These are phyloP conservation scores for Penicillium sp. DNA, from an alignment of 2,329 filamentous ascomycete species.

Conservation along the genomic window DNA sequence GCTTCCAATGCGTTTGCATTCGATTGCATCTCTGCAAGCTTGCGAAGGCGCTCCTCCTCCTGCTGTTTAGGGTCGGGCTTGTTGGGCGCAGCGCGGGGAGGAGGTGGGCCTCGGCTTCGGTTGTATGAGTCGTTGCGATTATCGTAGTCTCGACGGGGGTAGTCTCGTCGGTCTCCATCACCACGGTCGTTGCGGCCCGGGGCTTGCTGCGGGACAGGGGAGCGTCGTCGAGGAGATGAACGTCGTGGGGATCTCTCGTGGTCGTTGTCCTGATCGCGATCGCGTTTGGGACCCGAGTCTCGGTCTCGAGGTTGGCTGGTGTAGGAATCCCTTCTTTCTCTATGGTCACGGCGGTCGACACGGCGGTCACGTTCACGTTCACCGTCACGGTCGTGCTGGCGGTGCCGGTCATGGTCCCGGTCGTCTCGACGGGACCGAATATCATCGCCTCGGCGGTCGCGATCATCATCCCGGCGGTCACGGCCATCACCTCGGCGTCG, in stretches of 20 bases:
- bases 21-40: slow-evolving; percentile 73
- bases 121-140: slow-evolving; percentile 24
- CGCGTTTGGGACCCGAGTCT: slow-evolving; percentile 31
- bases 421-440: slow-evolving; percentile 23
- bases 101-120: slow-evolving; percentile 23
- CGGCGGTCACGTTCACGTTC: slow-evolving; percentile 16
- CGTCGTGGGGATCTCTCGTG: slow-evolving; percentile 29
- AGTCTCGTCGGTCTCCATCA: slow-evolving; percentile 25
- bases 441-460: slow-evolving; percentile 6
- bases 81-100: slow-evolving; percentile 16
- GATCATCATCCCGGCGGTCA: slow-evolving; percentile 17
- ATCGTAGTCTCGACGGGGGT: slow-evolving; percentile 28
- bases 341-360: slow-evolving; percentile 23
- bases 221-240: slow-evolving; percentile 23
- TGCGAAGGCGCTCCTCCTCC: slow-evolving; percentile 46
- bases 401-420: slow-evolving; percentile 16
- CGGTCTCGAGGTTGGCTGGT: slow-evolving; percentile 23
- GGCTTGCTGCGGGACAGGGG: slow-evolving; percentile 30
- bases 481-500: slow-evolving; percentile 23
- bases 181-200: slow-evolving; percentile 15
- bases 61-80: slow-evolving; percentile 30
- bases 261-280: slow-evolving; percentile 26
- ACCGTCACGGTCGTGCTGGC: slow-evolving; percentile 5
- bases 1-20: slow-evolving; percentile 70
- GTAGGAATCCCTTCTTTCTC: slow-evolving; percentile 28